Percentiles rank a stretch among this genome's conserved stretches.
These are phyloP conservation scores for Prunus salicina DNA, from an alignment of 306 rosid species.

Conservation along the genomic window DNA sequence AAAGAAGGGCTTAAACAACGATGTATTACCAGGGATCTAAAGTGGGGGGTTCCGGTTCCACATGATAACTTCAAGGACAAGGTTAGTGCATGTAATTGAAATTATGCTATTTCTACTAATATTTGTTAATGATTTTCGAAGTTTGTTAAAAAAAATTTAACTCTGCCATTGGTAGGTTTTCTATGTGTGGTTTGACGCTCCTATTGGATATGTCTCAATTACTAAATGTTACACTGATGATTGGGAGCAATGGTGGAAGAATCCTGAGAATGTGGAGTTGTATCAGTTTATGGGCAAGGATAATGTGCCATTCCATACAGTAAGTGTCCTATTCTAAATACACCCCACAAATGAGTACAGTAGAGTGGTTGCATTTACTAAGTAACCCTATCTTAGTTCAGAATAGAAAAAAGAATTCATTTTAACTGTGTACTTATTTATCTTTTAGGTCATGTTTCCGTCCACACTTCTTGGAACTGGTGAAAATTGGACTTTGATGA, in stretches of 20 bases:
- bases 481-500: conserved; percentile 93
- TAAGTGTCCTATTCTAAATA: conserved; percentile 31
- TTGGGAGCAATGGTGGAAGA: conserved; percentile 99
- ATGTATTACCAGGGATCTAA: conserved; percentile 91
- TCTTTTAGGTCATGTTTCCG: conserved; percentile 91
- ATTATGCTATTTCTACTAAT: background rate
- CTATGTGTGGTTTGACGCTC: conserved; percentile 99
- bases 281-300: conserved; percentile 99
- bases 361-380: background rate
- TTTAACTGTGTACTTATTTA: background rate
- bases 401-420: background rate
- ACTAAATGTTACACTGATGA: conserved; percentile 84
- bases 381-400: background rate
- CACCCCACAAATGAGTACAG: background rate
- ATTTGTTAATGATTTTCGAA: background rate
- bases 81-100: conserved; percentile 33
- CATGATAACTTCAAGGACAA: conserved; percentile 82
- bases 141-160: background rate
- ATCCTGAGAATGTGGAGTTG: conserved; percentile 86
- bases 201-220: conserved; percentile 90
- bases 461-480: conserved; percentile 88
- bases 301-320: conserved; percentile 98
- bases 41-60: conserved; percentile 99
- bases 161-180: conserved; percentile 57
- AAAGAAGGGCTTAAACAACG: conserved; percentile 79